A percentile compares a stretch with the other conserved stretches of the same genome.
phyloP scores from a whole-genome alignment of 2,329 filamentous ascomycete genomes.

The Colletotrichum horii region DNA sequence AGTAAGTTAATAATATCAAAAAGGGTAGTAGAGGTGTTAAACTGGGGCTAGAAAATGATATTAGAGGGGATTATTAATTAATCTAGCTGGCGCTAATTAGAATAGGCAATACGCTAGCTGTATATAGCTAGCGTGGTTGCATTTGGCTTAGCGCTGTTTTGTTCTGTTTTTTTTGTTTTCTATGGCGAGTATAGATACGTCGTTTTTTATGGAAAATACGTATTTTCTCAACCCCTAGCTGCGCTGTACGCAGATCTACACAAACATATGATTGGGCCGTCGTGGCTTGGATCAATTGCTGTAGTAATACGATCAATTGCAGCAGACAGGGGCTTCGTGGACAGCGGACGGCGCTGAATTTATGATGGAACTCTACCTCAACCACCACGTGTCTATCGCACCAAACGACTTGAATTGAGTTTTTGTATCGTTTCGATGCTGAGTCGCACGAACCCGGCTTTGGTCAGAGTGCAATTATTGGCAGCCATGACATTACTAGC shows the following conservation, averaged over 20 bases:
- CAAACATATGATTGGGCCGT: not conserved
- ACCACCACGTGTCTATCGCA: not conserved
- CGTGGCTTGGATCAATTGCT: not conserved
- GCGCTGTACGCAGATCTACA: not conserved
- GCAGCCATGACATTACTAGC: not conserved
- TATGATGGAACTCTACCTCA: not conserved
- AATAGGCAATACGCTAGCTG: too few relatives aligned
- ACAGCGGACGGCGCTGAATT: not conserved
- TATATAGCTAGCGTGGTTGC: too few relatives aligned
- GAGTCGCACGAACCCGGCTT: not conserved
- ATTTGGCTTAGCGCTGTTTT: too few relatives aligned
- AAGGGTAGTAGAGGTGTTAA: too few relatives aligned
- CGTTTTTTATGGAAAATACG: too few relatives aligned
- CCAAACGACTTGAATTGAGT: not conserved
- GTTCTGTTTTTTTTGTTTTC: too few relatives aligned
- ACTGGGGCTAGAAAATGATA: too few relatives aligned
- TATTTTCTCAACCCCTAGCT: too few relatives aligned
- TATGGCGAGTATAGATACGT: too few relatives aligned
- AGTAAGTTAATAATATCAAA: too few relatives aligned
- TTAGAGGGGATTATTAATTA: too few relatives aligned
- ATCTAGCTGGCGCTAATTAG: too few relatives aligned
- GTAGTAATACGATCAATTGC: not conserved
- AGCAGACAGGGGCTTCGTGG: not conserved
- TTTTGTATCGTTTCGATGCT: not conserved
- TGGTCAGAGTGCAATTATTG: not conserved